phyloP scores from a whole-genome alignment of 495 filamentous ascomycete species.

The Tuber umbilicatum region DNA sequence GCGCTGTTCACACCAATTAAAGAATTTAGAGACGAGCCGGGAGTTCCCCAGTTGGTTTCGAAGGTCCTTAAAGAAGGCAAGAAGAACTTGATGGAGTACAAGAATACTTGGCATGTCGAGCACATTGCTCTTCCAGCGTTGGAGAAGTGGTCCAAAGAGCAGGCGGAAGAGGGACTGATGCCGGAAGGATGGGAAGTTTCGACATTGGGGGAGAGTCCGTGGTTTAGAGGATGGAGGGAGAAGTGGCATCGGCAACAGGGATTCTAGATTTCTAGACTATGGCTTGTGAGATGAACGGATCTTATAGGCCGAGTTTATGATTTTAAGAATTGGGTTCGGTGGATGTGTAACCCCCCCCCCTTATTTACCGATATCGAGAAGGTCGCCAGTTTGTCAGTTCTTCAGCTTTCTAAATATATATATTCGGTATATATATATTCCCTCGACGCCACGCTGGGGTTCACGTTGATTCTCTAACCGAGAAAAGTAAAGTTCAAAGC shows the following conservation, averaged over 20 bases:
- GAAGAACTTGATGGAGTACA: slow-evolving; percentile 70
- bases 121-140: slow-evolving; percentile 65
- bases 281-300: not conserved
- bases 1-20: slow-evolving; percentile 72
- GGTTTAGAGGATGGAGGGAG: slow-evolving; percentile 73
- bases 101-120: slow-evolving; percentile 77
- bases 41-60: slow-evolving; percentile 60
- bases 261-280: slow-evolving; percentile 45
- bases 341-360: not conserved
- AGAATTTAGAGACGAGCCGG: slow-evolving; percentile 68
- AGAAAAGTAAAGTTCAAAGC: too few species aligned
- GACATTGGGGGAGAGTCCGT: slow-evolving; percentile 78
- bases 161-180: slow-evolving; percentile 58
- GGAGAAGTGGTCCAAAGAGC: slow-evolving; percentile 62
- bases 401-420: too few species aligned
- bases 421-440: too few species aligned
- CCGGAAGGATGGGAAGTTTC: slow-evolving; percentile 60
- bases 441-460: too few species aligned
- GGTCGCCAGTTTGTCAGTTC: too few species aligned
- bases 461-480: too few species aligned
- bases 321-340: not conserved
- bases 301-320: not conserved
- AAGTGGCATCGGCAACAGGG: slow-evolving; percentile 78
- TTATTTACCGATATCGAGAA: too few species aligned
- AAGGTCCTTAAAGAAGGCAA: slow-evolving; percentile 70